Conservation (phyloP, 371 early-diverging fungal species). For the Haplosporangium sp. region DNA sequence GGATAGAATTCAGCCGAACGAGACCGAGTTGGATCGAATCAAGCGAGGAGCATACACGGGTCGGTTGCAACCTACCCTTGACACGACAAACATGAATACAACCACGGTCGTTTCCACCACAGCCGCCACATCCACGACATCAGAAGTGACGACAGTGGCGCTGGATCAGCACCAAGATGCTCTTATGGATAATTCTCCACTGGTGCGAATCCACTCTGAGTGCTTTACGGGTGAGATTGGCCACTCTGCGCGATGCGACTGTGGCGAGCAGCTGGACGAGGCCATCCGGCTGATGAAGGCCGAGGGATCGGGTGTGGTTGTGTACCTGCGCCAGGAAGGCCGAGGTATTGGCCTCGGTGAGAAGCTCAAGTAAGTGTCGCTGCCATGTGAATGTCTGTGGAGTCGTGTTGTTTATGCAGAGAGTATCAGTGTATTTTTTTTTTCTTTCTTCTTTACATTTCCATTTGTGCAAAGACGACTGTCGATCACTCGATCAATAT, state of each 20-base stretch:
- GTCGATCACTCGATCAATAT: no score
- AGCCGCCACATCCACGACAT: slow-evolving; percentile 13
- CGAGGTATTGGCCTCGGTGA: slow-evolving; percentile 94
- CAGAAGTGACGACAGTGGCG: not conserved
- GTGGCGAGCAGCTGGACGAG: slow-evolving; percentile 93
- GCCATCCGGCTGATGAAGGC: slow-evolving; percentile 90
- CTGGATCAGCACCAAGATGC: no score
- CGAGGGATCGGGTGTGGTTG: slow-evolving; percentile 88
- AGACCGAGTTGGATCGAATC: slow-evolving; percentile 81
- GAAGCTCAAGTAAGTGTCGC: slow-evolving; percentile 81
- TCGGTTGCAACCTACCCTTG: slow-evolving; percentile 64
- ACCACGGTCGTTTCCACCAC: no score
- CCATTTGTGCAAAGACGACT: no score
- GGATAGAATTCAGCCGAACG: slow-evolving; percentile 72
- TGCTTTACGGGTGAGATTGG: slow-evolving; percentile 98
- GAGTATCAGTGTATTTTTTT: not conserved
- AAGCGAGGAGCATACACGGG: slow-evolving; percentile 83
- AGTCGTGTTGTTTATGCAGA: not conserved
- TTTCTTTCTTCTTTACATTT: slow-evolving; percentile 2
- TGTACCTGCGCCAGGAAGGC: slow-evolving; percentile 97
- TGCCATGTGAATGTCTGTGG: slow-evolving; percentile 3
- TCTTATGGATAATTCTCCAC: no score
- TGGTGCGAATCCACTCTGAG: slow-evolving; percentile 95
- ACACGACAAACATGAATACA: no score
- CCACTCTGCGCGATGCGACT: slow-evolving; percentile 93